These are phyloP conservation scores for Pseudonectria foliicola DNA, from an alignment of 2,329 filamentous ascomycete species.

Conservation along the genomic window DNA sequence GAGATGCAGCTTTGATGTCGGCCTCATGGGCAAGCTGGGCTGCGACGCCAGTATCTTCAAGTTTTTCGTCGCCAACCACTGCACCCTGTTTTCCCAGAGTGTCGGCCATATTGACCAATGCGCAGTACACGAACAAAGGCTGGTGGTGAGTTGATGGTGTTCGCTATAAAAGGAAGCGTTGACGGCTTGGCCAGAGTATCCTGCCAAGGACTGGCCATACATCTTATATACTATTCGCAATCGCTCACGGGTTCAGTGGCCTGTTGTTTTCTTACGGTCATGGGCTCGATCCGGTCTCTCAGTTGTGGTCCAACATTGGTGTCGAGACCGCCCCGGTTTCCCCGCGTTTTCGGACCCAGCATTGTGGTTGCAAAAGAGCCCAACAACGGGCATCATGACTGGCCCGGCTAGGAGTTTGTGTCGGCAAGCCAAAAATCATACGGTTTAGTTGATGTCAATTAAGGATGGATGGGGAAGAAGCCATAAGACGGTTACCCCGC, in stretches of 20 bases:
- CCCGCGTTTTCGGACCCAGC: constrained; percentile 3
- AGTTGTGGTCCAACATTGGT: too few relatives aligned
- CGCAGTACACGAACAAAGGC: too few relatives aligned
- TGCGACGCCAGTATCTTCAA: constrained; percentile 8
- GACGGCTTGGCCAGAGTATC: too few relatives aligned
- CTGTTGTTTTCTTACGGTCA: too few relatives aligned
- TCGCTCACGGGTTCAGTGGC: background rate
- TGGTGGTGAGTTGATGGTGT: too few relatives aligned
- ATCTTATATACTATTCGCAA: background rate
- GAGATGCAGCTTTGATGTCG: constrained; percentile 29
- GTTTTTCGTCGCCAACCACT: background rate
- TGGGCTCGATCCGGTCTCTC: background rate
- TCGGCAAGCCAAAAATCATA: background rate
- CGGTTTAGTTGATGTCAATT: background rate
- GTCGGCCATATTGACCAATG: too few relatives aligned
- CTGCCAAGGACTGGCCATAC: too few relatives aligned
- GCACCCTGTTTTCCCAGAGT: too few relatives aligned
- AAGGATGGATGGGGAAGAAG: background rate
- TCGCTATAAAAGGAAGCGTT: too few relatives aligned
- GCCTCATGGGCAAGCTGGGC: constrained; percentile 32
- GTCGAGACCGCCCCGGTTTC: constrained; percentile 1
- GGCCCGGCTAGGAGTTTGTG: background rate
- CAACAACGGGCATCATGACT: background rate
- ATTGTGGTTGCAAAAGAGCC: background rate
- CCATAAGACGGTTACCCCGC: background rate